These are phyloP conservation scores for Chaetomium strumarium DNA, from an alignment of 2,329 filamentous ascomycete species.

Conservation along the genomic window DNA sequence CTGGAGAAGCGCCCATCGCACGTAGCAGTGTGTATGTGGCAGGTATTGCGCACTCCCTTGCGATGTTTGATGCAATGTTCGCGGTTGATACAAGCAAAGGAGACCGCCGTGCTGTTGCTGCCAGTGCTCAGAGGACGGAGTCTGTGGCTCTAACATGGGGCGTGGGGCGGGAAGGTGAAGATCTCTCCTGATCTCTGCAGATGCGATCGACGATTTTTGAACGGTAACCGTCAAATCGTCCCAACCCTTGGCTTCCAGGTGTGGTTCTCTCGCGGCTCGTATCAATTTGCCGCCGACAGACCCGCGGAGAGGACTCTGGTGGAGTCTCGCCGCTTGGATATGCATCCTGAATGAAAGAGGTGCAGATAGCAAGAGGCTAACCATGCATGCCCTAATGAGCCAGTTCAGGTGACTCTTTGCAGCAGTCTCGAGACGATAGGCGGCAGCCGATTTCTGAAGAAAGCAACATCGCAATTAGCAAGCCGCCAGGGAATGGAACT, in stretches of 20 bases:
- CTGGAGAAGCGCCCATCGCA: not conserved
- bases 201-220: no score
- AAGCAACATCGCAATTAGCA: constrained; percentile 18
- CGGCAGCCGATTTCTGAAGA: not conserved
- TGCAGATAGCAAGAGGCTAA: constrained; percentile 10
- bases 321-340: constrained; percentile 3
- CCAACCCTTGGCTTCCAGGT: not conserved
- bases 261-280: constrained; percentile 4
- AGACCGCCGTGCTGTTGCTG: no score
- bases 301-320: not conserved
- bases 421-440: not conserved
- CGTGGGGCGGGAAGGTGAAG: no score
- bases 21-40: not conserved
- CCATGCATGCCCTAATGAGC: constrained; percentile 1
- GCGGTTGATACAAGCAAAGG: no score
- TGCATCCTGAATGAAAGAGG: constrained; percentile 13
- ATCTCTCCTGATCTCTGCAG: no score
- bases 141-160: no score
- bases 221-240: no score
- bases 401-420: constrained; percentile 2
- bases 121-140: no score
- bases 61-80: no score
- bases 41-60: no score
- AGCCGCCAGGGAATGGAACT: constrained; percentile 7
- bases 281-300: constrained; percentile 1